Base-by-base conservation (phyloP, 2,329 filamentous ascomycete species). In the Xylariomycetidae sp. region DNA sequence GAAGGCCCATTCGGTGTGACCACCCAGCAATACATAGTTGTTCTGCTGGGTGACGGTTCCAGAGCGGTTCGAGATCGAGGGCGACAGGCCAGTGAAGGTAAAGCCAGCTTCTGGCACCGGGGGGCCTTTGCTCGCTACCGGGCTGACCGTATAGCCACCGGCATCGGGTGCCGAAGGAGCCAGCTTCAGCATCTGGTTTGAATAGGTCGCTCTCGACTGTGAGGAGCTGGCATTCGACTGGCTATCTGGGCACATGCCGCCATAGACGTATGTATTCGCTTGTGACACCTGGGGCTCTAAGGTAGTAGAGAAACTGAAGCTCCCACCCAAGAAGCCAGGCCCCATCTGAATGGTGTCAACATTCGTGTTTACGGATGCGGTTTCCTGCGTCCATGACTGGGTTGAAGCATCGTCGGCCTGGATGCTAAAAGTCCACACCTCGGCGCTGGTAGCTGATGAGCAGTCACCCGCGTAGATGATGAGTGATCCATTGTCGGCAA, bases 61-160 rank as follows among this genome's bases (percentile, higher is more conserved):
- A 12, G 76, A 80, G 4, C 72, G 71, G 52, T 85, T 84, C 14
- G 82, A 80, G 45, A 78, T 80, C 1, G 84, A 82, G 0, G 85
- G 78, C 5, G 72, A 64, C 16, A 96, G 64, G 0, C 79, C 71
- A 1, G 89, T 94, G 31, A 94, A 74, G 1, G 81, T 83, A 61
- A 94, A 94, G 7, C 90, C 90, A 7, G 90, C 90, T 60, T 94
- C 88, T 2, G 88, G 72, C 27, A 89, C 74, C 0, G 86, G 85
- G 0, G 51, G 83, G 59, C 81, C 82, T 29, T 74, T 54, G 42
- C 55, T 62, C 13, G 62, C 50, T 23, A 70, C 57, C 4, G 64
- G 48, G 32, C 58, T 48, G 41, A 65, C 49, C 3, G 52, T 47
- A 49, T 68, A 67, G 15, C 46, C 41, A 26, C 52, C 40, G 30